These are phyloP conservation scores for Nemania sp. DNA, from an alignment of 2,329 filamentous ascomycete species.

Conservation along the genomic window DNA sequence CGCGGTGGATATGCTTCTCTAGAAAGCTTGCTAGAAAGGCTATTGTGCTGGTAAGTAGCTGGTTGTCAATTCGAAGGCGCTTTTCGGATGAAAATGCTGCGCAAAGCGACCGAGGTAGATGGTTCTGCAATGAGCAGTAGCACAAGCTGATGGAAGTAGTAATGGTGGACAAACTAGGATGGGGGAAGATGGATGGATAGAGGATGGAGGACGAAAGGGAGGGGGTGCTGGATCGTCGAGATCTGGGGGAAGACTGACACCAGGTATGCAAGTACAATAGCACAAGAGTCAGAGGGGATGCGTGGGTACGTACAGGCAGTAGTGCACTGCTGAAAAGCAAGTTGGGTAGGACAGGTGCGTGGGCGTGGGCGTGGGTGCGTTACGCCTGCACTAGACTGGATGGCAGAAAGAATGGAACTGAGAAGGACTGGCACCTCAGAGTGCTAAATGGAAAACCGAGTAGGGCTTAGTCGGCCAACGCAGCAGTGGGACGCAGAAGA, in stretches of 20 bases:
- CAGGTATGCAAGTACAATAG: constrained; percentile 20
- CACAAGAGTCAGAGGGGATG: constrained; percentile 10
- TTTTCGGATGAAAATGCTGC: constrained; percentile 5
- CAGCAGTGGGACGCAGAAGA: constrained; percentile 36
- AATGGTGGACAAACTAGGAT: constrained; percentile 19
- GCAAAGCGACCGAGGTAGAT: constrained; percentile 1
- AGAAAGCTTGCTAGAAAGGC: neutral
- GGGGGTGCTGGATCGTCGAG: constrained; percentile 30
- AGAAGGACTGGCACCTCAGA: constrained; percentile 12
- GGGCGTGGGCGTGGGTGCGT: too few relatives aligned
- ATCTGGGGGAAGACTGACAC: constrained; percentile 26
- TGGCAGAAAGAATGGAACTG: constrained; percentile 14
- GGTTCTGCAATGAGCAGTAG: neutral
- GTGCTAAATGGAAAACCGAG: constrained; percentile 27
- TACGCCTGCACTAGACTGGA: too few relatives aligned
- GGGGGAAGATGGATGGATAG: constrained; percentile 7
- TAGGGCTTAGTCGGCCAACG: constrained; percentile 37
- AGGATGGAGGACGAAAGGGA: constrained; percentile 22
- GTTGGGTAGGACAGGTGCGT: constrained; percentile 8
- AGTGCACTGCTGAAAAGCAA: constrained; percentile 8
- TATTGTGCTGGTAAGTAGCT: constrained; percentile 15
- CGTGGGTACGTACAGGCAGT: constrained; percentile 7
- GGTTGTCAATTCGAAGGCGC: neutral
- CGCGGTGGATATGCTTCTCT: constrained; percentile 32
- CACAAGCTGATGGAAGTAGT: constrained; percentile 10